Evolutionary conservation across 495 filamentous ascomycete species (phyloP), one percentile per base, ranked within the genome.

Genomic region (Talaromyces ruber): DNA sequence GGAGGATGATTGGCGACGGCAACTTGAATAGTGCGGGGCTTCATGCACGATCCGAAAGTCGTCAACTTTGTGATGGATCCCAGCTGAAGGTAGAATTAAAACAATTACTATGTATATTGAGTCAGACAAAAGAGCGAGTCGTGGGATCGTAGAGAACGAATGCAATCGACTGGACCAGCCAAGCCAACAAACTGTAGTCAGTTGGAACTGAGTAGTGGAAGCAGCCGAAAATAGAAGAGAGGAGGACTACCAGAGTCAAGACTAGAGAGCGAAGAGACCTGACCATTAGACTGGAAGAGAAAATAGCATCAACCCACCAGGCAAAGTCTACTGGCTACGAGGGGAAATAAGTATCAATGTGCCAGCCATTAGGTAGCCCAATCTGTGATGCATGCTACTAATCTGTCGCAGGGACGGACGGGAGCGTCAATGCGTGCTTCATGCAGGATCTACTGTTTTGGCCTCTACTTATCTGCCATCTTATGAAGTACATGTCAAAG

Each of bases 1-100:
- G n/a, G 34, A 39, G 47, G 47, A 25, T 52, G 51, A 54, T 54
- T 54, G 51, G 51, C 51, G 51, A 26, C 51, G 51, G 51, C 51
- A 54, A 54, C 51, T 26, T 25, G 51, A 54, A 54, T 54, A 54
- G 22, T 54, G 51, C 51, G 51, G 51, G 51, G 51, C 51, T 54
- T 54, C 51, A 54, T 54, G 51, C 51, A 54, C 51, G 51, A 54
- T 54, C 22, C 51, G 24, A 26, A 14, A 28, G 51, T 25, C 51
- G 51, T 54, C 51, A 54, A 54, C 22, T 54, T 25, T 54, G 18
- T 22, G 26, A 54, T 52, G 4, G 22, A 21, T n/a, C n/a, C n/a
- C n/a, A n/a, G n/a, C n/a, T n/a, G n/a, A n/a, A n/a, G n/a, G n/a
- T n/a, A n/a, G n/a, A n/a, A n/a, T n/a, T n/a, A n/a, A n/a, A n/a